These are phyloP conservation scores for Acacia concinna DNA, from an alignment of 331 rosid genomes.

Conservation along the genomic window DNA sequence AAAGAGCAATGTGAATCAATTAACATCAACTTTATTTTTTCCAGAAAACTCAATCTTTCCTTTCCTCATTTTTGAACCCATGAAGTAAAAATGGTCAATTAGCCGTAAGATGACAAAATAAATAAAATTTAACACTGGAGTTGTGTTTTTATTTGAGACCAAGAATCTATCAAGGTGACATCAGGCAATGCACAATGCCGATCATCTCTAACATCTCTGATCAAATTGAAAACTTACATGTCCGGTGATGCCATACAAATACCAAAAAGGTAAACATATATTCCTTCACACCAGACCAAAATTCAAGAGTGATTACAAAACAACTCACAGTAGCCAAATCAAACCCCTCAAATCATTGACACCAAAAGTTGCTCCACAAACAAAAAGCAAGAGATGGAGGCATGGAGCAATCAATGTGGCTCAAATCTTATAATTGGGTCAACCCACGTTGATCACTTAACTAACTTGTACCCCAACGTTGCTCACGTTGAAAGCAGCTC, in stretches of 20 bases:
- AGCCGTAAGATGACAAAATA: background rate
- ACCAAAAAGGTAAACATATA: background rate
- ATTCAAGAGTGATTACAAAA: slow-evolving; percentile 2
- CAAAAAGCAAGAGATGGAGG: background rate
- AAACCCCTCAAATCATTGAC: background rate
- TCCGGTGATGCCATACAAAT: background rate
- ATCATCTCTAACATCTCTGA: background rate
- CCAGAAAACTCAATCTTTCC: background rate
- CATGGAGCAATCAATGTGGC: slow-evolving; percentile 12
- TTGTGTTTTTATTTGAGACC: background rate
- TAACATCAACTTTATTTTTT: background rate
- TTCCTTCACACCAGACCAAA: background rate
- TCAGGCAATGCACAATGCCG: background rate
- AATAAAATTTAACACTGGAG: background rate
- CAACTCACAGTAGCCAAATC: background rate
- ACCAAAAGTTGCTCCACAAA: slow-evolving; percentile 22
- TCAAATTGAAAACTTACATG: background rate
- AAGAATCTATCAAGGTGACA: no score
- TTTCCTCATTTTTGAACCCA: background rate
- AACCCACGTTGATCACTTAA: slow-evolving; percentile 5
- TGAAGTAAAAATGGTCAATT: background rate
- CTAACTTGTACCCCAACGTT: slow-evolving; percentile 2
- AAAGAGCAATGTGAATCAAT: no score
- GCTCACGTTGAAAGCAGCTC: background rate
- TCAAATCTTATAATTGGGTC: background rate